phyloP scores from a whole-genome alignment of 2,329 filamentous ascomycete species.

The Trichoderma polysporum region DNA sequence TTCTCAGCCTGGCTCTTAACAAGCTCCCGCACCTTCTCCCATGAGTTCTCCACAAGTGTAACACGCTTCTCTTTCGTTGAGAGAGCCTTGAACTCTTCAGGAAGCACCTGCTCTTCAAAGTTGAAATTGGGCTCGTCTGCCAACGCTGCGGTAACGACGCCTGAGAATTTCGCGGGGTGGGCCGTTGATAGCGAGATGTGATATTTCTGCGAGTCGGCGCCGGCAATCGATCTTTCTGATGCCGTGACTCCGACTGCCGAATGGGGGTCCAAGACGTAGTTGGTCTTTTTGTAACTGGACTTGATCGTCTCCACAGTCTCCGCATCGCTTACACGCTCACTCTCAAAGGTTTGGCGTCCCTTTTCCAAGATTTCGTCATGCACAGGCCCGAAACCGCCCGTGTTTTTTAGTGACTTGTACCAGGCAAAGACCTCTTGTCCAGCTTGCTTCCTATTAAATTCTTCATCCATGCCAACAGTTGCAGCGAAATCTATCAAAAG shows the following conservation, averaged over 20 bases:
- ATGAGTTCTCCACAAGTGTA: conserved; percentile 66
- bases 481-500: conserved; percentile 53
- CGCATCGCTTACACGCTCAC: conserved; percentile 67
- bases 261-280: conserved; percentile 91
- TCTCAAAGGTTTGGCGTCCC: conserved; percentile 75
- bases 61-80: conserved; percentile 75
- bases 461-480: conserved; percentile 59
- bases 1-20: conserved; percentile 68
- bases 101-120: conserved; percentile 71
- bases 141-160: conserved; percentile 78
- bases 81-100: conserved; percentile 77
- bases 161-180: conserved; percentile 92
- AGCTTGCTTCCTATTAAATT: conserved; percentile 66
- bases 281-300: conserved; percentile 55
- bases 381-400: conserved; percentile 78
- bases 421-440: conserved; percentile 75
- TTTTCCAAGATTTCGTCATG: conserved; percentile 68
- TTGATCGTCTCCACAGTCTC: conserved; percentile 67
- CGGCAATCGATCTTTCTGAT: conserved; percentile 64
- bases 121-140: conserved; percentile 67
- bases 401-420: conserved; percentile 76
- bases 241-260: conserved; percentile 84
- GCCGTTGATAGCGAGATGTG: conserved; percentile 90
- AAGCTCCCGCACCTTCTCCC: conserved; percentile 72
- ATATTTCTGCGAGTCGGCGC: conserved; percentile 50